Percentiles rank a stretch among this genome's conserved stretches.
phyloP scores from a whole-genome alignment of 163 green algal species.

The Chlamydomonas reinhardtii region DNA sequence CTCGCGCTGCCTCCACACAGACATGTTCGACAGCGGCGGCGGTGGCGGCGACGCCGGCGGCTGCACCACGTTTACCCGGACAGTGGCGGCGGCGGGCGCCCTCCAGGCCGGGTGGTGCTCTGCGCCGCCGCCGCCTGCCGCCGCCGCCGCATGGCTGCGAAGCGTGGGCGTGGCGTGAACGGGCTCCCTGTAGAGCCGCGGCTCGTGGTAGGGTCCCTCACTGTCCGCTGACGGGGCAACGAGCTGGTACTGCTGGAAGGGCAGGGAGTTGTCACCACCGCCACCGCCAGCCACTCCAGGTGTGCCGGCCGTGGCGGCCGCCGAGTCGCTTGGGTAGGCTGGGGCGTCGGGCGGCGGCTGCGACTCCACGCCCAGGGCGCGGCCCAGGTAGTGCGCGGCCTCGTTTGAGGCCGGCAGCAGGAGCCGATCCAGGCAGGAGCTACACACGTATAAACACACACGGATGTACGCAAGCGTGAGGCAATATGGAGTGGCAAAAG shows the following conservation, averaged over 20 bases:
- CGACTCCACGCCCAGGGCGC: neutral
- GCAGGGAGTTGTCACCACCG: too few species aligned
- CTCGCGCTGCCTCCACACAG: neutral
- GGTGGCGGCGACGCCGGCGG: neutral
- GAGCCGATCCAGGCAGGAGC: slow-evolving; percentile 23
- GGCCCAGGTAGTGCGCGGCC: neutral
- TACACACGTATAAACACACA: too few species aligned
- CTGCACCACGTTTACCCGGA: slow-evolving; percentile 14
- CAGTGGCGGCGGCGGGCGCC: neutral
- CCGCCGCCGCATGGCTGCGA: too few species aligned
- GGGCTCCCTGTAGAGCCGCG: too few species aligned
- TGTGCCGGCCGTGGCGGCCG: neutral
- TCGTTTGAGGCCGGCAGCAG: neutral
- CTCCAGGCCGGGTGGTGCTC: neutral
- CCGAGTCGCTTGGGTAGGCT: too few species aligned
- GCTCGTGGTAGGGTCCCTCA: too few species aligned
- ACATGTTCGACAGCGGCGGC: neutral
- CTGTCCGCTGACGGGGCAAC: too few species aligned
- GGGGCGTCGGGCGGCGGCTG: neutral
- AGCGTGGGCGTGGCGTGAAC: too few species aligned
- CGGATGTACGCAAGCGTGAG: too few species aligned
- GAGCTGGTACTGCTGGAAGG: too few species aligned
- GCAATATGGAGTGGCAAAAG: too few species aligned
- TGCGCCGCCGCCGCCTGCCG: neutral
- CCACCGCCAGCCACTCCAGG: neutral